phyloP scores from a whole-genome alignment of 768 basidiomycete genomes.

The Hericium coralloides region DNA sequence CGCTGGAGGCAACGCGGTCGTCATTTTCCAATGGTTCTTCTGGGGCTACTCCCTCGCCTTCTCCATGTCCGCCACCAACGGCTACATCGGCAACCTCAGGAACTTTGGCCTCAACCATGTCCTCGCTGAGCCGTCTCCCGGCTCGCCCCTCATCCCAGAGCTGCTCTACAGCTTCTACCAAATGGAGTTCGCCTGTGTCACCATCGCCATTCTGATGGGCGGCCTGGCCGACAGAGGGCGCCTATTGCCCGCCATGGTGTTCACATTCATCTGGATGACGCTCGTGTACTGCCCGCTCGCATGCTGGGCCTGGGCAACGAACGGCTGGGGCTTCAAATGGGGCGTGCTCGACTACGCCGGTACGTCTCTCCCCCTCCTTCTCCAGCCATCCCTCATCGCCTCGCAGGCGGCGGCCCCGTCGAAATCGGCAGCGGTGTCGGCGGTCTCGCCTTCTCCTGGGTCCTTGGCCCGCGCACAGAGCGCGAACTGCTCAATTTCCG shows the following conservation, averaged over 20 bases:
- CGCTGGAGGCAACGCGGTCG: slow-evolving; percentile 62
- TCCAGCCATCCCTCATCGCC: not conserved
- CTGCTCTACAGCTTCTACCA: slow-evolving; percentile 82
- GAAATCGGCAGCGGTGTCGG: slow-evolving; percentile 82
- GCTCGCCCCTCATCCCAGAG: slow-evolving; percentile 73
- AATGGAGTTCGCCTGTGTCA: slow-evolving; percentile 81
- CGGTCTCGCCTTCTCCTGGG: slow-evolving; percentile 80
- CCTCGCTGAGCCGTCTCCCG: slow-evolving; percentile 62
- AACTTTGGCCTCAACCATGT: slow-evolving; percentile 74
- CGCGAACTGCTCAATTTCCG: slow-evolving; percentile 70
- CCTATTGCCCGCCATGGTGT: slow-evolving; percentile 71
- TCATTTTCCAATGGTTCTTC: slow-evolving; percentile 76
- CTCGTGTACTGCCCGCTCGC: slow-evolving; percentile 85
- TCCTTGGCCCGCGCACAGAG: slow-evolving; percentile 74
- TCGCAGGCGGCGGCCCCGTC: slow-evolving; percentile 73
- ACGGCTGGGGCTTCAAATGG: slow-evolving; percentile 81
- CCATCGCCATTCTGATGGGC: slow-evolving; percentile 67
- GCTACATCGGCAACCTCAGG: slow-evolving; percentile 71
- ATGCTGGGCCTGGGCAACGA: slow-evolving; percentile 72
- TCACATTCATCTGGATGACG: slow-evolving; percentile 80
- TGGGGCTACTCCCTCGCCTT: slow-evolving; percentile 85
- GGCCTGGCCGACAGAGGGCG: slow-evolving; percentile 83
- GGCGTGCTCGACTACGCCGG: slow-evolving; percentile 88
- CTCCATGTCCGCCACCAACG: slow-evolving; percentile 64
- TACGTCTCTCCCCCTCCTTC: slow-evolving; percentile 16